Percentiles rank a stretch among this genome's conserved stretches.
Conservation (phyloP, 768 basidiomycete species). For the Infundibulicybe gibba region DNA sequence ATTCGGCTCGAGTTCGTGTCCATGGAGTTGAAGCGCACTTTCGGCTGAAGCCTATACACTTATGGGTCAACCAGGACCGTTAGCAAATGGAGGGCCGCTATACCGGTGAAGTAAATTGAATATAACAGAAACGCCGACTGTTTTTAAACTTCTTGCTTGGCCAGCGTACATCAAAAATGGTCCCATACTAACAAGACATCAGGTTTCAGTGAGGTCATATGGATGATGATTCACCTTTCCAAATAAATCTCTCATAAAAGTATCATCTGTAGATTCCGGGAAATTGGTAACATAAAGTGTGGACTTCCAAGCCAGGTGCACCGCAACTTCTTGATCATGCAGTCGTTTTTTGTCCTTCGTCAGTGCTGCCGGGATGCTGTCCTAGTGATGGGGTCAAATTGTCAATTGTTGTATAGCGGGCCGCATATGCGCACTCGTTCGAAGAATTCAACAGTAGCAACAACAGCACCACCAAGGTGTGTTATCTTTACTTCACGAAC, state of each 20-base stretch:
- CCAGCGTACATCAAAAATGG: slow-evolving; percentile 93
- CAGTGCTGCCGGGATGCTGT: slow-evolving; percentile 78
- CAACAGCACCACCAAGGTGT: slow-evolving; percentile 47
- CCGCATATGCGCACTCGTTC: slow-evolving; percentile 41
- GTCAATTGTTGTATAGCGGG: not conserved
- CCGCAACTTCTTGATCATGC: slow-evolving; percentile 69
- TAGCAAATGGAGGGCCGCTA: not conserved
- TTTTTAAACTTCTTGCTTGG: slow-evolving; percentile 96
- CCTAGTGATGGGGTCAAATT: slow-evolving; percentile 37
- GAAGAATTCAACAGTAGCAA: slow-evolving; percentile 89
- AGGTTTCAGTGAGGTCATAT: not conserved
- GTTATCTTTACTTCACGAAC: slow-evolving; percentile 85
- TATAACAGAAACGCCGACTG: slow-evolving; percentile 89
- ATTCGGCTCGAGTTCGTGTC: slow-evolving; percentile 67
- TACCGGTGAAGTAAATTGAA: slow-evolving; percentile 84
- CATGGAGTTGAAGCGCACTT: slow-evolving; percentile 76
- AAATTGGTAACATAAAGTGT: slow-evolving; percentile 97
- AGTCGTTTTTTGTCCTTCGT: slow-evolving; percentile 95
- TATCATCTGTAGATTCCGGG: slow-evolving; percentile 80
- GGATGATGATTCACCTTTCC: slow-evolving; percentile 46
- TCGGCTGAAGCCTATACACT: slow-evolving; percentile 58
- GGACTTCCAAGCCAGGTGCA: slow-evolving; percentile 90
- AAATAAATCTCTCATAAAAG: slow-evolving; percentile 71
- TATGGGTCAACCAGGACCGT: not conserved
- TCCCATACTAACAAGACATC: slow-evolving; percentile 63